Evolutionary conservation across 106 monocot species (phyloP).

Genomic region (Vanilla planifolia): DNA sequence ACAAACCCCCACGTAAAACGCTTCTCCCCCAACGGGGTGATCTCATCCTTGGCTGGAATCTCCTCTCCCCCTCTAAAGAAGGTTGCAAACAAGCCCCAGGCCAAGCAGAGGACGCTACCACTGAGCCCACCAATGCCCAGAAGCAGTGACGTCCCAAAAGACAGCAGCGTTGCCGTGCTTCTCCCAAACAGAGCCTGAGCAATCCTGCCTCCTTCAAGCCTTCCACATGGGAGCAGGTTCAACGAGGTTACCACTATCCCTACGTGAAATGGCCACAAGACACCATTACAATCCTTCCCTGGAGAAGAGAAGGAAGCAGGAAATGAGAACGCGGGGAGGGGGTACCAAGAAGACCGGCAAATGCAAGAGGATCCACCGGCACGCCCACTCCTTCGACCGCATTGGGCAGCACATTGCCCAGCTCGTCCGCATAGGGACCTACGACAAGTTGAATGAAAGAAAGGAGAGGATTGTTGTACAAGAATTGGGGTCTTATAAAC

Average conservation of each 20-base stretch:
- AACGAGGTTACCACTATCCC: conserved; percentile 85
- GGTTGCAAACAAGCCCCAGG: conserved; percentile 80
- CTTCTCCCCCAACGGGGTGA: conserved; percentile 58
- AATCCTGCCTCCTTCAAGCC: conserved; percentile 85
- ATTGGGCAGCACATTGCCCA: conserved; percentile 89
- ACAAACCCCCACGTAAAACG: conserved; percentile 57
- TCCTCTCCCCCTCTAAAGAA: conserved; percentile 83
- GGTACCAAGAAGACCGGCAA: conserved; percentile 81
- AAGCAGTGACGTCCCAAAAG: conserved; percentile 56
- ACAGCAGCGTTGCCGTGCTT: conserved; percentile 44
- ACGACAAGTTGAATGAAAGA: conserved; percentile 76
- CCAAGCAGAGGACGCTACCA: conserved; percentile 84
- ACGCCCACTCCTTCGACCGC: conserved; percentile 92
- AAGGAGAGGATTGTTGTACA: conserved; percentile 86
- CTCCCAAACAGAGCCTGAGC: conserved; percentile 78
- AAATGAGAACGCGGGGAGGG: not conserved
- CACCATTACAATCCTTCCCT: not conserved
- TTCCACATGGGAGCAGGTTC: conserved; percentile 72
- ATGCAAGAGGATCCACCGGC: conserved; percentile 90
- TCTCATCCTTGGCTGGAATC: conserved; percentile 80
- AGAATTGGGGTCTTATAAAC: conserved; percentile 84
- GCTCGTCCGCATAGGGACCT: conserved; percentile 77
- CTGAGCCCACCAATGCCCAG: conserved; percentile 69
- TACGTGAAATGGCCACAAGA: conserved; percentile 14
- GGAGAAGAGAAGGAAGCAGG: not conserved